These are phyloP conservation scores for cucumber (Cucumis sativus) DNA, from an alignment of 306 rosid genomes.

Conservation along the genomic window Cucumber_9930_V3 NC_026657.2:9821501-9822000, in stretches of 20 bases:
- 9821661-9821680: constrained; percentile 91
- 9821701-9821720: constrained; percentile 92
- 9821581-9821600: neutral
- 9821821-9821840: constrained; percentile 88
- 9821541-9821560: no score
- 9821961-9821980: neutral
- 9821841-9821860: constrained; percentile 94
- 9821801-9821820: constrained; percentile 85
- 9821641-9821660: constrained; percentile 59
- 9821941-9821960: neutral
- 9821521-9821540: no score
- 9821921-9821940: constrained; percentile 52
- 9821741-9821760: neutral
- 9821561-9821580: neutral
- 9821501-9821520: no score
- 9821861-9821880: constrained; percentile 70
- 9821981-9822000: neutral
- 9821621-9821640: neutral
- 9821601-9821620: neutral
- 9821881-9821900: constrained; percentile 68
- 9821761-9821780: neutral
- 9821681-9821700: constrained; percentile 82
- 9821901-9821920: constrained; percentile 81
- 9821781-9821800: constrained; percentile 59
- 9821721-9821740: neutral